Evolutionary conservation across 2,329 filamentous ascomycete genomes (phyloP).

Genomic region (Ceratocystis harringtonii): DNA sequence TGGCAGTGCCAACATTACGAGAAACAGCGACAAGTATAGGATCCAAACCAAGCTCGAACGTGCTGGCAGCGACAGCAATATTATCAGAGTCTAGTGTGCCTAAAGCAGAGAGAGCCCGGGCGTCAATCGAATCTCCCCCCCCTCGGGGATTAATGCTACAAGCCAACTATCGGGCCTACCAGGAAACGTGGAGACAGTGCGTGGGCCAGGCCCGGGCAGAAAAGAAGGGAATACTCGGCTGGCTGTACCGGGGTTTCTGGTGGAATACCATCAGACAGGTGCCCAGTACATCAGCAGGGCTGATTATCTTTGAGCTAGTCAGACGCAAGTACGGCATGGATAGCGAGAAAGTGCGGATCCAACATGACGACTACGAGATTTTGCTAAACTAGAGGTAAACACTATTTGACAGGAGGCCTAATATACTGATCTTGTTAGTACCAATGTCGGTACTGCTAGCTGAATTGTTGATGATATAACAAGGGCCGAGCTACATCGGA

Average conservation of each 20-base stretch:
- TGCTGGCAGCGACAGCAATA: conserved; percentile 18
- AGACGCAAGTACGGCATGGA: conserved; percentile 54
- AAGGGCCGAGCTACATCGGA: not conserved
- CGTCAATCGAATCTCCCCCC: not conserved
- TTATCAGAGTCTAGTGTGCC: not conserved
- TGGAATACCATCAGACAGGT: conserved; percentile 58
- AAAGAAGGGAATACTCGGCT: conserved; percentile 41
- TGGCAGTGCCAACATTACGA: conserved; percentile 21
- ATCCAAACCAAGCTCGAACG: too few species aligned
- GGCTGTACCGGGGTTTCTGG: conserved; percentile 59
- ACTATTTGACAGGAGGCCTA: too few species aligned
- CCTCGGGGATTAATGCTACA: conserved; percentile 38
- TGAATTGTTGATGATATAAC: not conserved
- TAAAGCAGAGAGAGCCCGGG: not conserved
- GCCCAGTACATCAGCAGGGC: conserved; percentile 58
- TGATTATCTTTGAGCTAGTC: conserved; percentile 67
- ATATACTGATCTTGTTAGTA: too few species aligned
- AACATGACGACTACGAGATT: conserved; percentile 57
- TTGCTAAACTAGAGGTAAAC: conserved; percentile 32
- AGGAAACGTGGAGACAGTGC: conserved; percentile 50
- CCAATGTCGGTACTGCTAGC: too few species aligned
- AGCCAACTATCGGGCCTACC: conserved; percentile 57
- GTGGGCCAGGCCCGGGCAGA: conserved; percentile 39
- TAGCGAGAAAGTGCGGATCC: conserved; percentile 47
- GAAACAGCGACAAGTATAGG: conserved; percentile 20